These are phyloP conservation scores for Schizonepeta tenuifolia DNA, from an alignment of 257 asterid species.

Conservation along the genomic window DNA sequence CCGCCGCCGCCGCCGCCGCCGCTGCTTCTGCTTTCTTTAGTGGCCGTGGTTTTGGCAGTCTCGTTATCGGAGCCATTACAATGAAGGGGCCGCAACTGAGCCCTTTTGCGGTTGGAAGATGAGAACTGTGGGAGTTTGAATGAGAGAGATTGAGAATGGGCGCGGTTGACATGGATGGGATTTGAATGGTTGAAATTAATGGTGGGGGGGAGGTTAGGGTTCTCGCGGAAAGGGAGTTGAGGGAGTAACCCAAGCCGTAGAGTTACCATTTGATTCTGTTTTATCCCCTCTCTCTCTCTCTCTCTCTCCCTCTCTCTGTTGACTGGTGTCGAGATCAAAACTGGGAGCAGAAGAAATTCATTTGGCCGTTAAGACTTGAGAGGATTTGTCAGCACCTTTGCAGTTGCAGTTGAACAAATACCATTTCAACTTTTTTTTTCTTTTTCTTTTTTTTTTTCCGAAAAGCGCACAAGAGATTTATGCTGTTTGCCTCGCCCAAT, in stretches of 20 bases:
- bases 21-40: conserved; percentile 30
- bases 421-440: no score
- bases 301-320: not conserved
- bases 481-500: no score
- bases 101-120: conserved; percentile 31
- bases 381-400: no score
- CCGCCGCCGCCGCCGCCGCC: conserved; percentile 61
- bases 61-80: conserved; percentile 60
- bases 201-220: conserved; percentile 46
- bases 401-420: no score
- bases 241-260: conserved; percentile 45
- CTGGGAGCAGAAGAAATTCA: not conserved
- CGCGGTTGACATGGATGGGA: conserved; percentile 27
- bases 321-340: not conserved
- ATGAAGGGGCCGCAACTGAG: conserved; percentile 40
- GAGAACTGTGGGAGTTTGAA: conserved; percentile 32
- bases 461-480: no score
- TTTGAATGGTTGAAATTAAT: conserved; percentile 37
- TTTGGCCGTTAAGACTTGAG: not conserved
- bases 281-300: conserved; percentile 16
- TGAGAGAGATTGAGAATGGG: conserved; percentile 34
- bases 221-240: conserved; percentile 41
- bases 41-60: conserved; percentile 42
- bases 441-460: no score
- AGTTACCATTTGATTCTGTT: conserved; percentile 39